phyloP scores from a whole-genome alignment of 2,329 filamentous ascomycete genomes.

The Bimuria novae-zelandiae region DNA sequence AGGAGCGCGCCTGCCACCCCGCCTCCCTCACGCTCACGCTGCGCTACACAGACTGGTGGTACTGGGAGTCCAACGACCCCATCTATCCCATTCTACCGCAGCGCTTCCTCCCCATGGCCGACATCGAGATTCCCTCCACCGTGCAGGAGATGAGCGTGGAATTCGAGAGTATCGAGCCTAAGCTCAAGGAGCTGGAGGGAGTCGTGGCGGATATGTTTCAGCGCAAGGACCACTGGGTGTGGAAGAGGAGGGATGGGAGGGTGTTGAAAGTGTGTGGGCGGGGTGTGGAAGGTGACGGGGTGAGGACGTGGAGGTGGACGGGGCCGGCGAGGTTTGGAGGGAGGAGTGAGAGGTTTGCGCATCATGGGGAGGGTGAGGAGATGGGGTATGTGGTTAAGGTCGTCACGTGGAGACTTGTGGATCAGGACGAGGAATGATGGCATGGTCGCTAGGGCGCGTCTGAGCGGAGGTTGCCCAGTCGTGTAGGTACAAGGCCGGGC shows the following conservation, averaged over 20 bases:
- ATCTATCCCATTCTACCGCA: constrained; percentile 45
- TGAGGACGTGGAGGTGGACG: constrained; percentile 17
- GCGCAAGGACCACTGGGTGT: constrained; percentile 3
- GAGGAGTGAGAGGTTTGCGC: background rate
- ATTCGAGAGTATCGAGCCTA: constrained; percentile 21
- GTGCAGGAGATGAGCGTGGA: constrained; percentile 19
- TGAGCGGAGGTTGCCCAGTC: too few relatives aligned
- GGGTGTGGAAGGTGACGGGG: constrained; percentile 1
- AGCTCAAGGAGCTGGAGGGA: constrained; percentile 19
- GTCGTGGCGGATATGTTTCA: constrained; percentile 12
- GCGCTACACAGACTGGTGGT: constrained; percentile 57
- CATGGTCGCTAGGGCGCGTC: too few relatives aligned
- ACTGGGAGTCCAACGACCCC: constrained; percentile 97
- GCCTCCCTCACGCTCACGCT: constrained; percentile 52
- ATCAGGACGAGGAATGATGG: too few relatives aligned
- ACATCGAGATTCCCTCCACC: constrained; percentile 11
- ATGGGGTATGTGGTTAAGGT: constrained; percentile 21
- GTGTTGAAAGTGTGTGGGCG: constrained; percentile 2
- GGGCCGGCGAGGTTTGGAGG: constrained; percentile 16
- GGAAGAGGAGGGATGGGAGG: constrained; percentile 13
- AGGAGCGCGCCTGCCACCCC: constrained; percentile 40
- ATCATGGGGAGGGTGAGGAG: constrained; percentile 12
- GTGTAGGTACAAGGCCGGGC: too few relatives aligned
- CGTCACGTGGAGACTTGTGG: constrained; percentile 10
- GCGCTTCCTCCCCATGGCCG: constrained; percentile 1